Base-by-base conservation (phyloP, 805 yeast genomes). In the Limtongozyma cylindracea region DNA sequence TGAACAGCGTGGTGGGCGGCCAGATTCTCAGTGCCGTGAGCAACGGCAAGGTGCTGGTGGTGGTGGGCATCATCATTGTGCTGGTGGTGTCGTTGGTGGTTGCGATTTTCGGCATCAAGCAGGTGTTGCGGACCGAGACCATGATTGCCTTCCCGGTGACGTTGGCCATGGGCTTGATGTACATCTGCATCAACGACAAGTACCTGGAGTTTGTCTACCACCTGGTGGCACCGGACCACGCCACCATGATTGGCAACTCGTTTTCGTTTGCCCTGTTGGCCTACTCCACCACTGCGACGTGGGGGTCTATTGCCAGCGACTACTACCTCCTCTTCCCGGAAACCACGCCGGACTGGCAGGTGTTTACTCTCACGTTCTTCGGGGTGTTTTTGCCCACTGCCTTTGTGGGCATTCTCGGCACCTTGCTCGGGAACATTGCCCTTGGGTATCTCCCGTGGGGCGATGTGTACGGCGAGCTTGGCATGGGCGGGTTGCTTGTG, bases 231-330 rank as follows among this genome's bases (percentile, higher is more conserved):
- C 15, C 6, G 15, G 15, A 13, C 15, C n/a, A n/a, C n/a, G 15
- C 15, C 15, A 13, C 15, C 15, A 13, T 13, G 15, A 5, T 13
- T 5, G 15, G 15, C 15, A 13, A 6, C 34, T 61, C 72, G 4
- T 8, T 18, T 56, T 60, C 76, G 9, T 73, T 65, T 41, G 73
- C 77, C 33, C 58, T 78, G 2, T 50, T 76, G 24, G 54, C 68
- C 20, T 74, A 73, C 35, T 66, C 91, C 14, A 66, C 71, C 21
- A 76, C 92, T 3, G 61, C 77, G 3, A 74, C 93, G 2, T 78
- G 93, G 93, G 82, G 91, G 20, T 69, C 82, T 3, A 60, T 74
- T 27, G 76, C 92, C 1, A 56, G 82, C 1, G 94, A 78, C 43
- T 78, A 78, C 41, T 74, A 74, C 40, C 61, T 78, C 21, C 50